Evolutionary conservation across 2,329 filamentous ascomycete species (phyloP).

Genomic region (Trichophyton mentagrophytes): DNA sequence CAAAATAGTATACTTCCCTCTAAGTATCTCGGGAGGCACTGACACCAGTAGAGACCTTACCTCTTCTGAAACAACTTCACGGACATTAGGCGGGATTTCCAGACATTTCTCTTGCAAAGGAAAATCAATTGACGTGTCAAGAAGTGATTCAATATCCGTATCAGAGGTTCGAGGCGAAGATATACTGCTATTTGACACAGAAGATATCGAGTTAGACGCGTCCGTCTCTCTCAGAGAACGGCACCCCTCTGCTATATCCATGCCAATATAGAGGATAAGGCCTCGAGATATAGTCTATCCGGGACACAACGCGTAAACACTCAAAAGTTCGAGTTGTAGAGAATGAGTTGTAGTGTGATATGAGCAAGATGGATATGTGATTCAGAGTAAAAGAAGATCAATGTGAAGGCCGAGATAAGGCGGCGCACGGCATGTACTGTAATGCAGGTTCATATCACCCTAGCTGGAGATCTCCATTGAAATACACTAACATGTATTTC

Average conservation of each 20-base stretch:
- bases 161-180: not conserved
- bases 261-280: not conserved
- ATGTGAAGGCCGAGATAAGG: not conserved
- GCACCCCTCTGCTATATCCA: not conserved
- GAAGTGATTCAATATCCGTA: not conserved
- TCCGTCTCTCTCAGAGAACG: not conserved
- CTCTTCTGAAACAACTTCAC: not conserved
- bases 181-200: not conserved
- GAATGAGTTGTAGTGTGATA: not conserved
- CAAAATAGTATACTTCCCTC: constrained; percentile 11
- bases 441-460: not conserved
- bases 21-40: constrained; percentile 13
- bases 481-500: not conserved
- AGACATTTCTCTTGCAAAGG: not conserved
- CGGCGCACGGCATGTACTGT: not conserved
- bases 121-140: not conserved
- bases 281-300: not conserved
- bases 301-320: not conserved
- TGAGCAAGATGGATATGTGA: not conserved
- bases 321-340: not conserved
- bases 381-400: not conserved
- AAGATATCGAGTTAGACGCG: not conserved
- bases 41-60: constrained; percentile 6
- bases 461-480: not conserved
- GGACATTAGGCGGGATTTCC: not conserved